A percentile compares a stretch with the other conserved stretches of the same genome.
These are phyloP conservation scores for Mycosphaerella sp. DNA, from an alignment of 2,329 filamentous ascomycete species.

Conservation along the genomic window DNA sequence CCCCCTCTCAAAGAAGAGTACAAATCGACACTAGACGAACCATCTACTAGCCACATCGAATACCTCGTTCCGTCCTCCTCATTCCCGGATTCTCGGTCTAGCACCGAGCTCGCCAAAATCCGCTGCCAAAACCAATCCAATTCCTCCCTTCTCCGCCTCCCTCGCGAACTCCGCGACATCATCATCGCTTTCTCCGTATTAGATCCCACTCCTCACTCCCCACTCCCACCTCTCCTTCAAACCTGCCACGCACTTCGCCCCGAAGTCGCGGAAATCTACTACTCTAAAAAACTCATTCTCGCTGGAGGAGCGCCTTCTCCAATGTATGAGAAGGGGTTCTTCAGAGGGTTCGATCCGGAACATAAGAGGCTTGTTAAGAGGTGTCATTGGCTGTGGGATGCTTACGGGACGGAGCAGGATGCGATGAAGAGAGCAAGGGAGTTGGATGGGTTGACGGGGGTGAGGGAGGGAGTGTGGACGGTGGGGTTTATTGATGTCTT, in stretches of 20 bases:
- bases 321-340: constrained; percentile 5
- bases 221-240: constrained; percentile 7
- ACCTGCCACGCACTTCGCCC: neutral
- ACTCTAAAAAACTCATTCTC: constrained; percentile 3
- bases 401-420: constrained; percentile 11
- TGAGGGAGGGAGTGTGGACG: constrained; percentile 11
- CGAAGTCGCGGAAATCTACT: constrained; percentile 12
- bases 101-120: neutral
- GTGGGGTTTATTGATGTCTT: constrained; percentile 14
- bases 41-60: neutral
- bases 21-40: neutral
- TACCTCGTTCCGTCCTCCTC: neutral
- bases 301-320: constrained; percentile 9
- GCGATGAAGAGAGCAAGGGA: constrained; percentile 11
- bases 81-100: neutral
- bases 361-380: constrained; percentile 11
- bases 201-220: neutral
- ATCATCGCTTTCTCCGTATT: constrained; percentile 1
- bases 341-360: constrained; percentile 3
- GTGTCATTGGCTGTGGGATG: constrained; percentile 14
- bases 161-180: constrained; percentile 12
- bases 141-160: constrained; percentile 9
- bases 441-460: constrained; percentile 8
- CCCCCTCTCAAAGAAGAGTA: neutral
- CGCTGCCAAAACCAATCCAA: constrained; percentile 3